Percentiles rank a stretch among this genome's conserved stretches.
These are phyloP conservation scores for Peronospora belbahrii DNA, from an alignment of 352 stramenopile genomes.

Conservation along the genomic window DNA sequence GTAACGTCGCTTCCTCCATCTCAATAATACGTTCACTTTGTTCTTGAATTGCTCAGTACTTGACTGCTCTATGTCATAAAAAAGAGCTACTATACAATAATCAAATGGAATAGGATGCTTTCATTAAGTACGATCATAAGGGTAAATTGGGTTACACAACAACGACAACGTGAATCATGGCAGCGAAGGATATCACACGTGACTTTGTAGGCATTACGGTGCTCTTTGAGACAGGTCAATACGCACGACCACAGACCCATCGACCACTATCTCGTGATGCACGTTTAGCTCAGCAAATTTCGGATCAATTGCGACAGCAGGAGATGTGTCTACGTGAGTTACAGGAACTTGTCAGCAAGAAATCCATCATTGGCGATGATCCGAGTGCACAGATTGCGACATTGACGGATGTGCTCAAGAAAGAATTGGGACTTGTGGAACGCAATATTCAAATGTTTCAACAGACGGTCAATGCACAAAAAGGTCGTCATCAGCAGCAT, in stretches of 20 bases:
- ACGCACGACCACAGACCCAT: conserved; percentile 36
- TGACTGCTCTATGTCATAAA: too few species aligned
- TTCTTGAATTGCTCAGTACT: too few species aligned
- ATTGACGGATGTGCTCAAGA: conserved; percentile 75
- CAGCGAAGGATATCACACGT: conserved; percentile 61
- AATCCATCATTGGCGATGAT: conserved; percentile 74
- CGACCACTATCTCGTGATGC: conserved; percentile 64
- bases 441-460: conserved; percentile 65
- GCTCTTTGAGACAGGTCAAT: conserved; percentile 65
- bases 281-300: conserved; percentile 67
- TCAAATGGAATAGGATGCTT: too few species aligned
- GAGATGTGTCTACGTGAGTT: conserved; percentile 74
- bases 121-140: conserved; percentile 11
- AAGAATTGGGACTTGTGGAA: conserved; percentile 53
- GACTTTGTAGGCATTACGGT: conserved; percentile 82
- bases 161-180: background rate
- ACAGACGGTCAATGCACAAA: conserved; percentile 42
- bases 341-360: conserved; percentile 60
- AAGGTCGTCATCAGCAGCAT: conserved; percentile 49
- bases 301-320: conserved; percentile 72
- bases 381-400: conserved; percentile 64
- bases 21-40: too few species aligned
- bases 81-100: too few species aligned
- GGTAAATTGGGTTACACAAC: background rate
- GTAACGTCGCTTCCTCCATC: conserved; percentile 68